These are phyloP conservation scores for Haberlea rhodopensis DNA, from an alignment of 257 asterid genomes.

Conservation along the genomic window DNA sequence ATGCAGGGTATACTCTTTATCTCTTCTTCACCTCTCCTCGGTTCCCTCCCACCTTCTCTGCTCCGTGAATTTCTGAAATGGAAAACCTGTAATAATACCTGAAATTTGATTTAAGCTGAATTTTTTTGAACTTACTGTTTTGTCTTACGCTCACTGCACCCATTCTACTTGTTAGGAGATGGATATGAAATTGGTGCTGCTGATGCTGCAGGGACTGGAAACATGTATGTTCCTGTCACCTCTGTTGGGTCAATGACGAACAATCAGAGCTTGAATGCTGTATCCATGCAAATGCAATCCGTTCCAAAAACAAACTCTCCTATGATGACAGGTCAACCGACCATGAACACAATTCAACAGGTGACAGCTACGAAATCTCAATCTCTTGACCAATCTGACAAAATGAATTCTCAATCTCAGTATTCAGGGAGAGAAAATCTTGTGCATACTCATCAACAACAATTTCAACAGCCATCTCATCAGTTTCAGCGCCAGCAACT, in stretches of 20 bases:
- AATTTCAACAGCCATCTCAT: slow-evolving; percentile 52
- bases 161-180: slow-evolving; percentile 60
- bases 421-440: slow-evolving; percentile 56
- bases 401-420: slow-evolving; percentile 53
- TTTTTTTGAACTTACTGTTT: slow-evolving; percentile 1
- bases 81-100: not conserved
- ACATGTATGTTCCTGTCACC: slow-evolving; percentile 49
- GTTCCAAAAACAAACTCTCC: slow-evolving; percentile 49
- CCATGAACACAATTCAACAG: slow-evolving; percentile 52
- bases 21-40: no score
- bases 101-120: slow-evolving; percentile 10
- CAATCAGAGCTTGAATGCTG: slow-evolving; percentile 52
- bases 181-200: slow-evolving; percentile 53
- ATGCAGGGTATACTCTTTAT: slow-evolving; percentile 53
- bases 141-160: slow-evolving; percentile 29
- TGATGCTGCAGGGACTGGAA: slow-evolving; percentile 67
- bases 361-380: slow-evolving; percentile 45
- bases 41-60: not conserved
- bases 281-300: slow-evolving; percentile 62
- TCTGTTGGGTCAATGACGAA: slow-evolving; percentile 51
- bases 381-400: slow-evolving; percentile 51
- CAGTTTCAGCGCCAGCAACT: slow-evolving; percentile 66
- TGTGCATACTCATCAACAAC: slow-evolving; percentile 53
- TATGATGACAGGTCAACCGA: slow-evolving; percentile 49
- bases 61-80: slow-evolving; percentile 4